phyloP scores from a whole-genome alignment of 495 filamentous ascomycete genomes.

The Hypoxylon crocopeplum region DNA sequence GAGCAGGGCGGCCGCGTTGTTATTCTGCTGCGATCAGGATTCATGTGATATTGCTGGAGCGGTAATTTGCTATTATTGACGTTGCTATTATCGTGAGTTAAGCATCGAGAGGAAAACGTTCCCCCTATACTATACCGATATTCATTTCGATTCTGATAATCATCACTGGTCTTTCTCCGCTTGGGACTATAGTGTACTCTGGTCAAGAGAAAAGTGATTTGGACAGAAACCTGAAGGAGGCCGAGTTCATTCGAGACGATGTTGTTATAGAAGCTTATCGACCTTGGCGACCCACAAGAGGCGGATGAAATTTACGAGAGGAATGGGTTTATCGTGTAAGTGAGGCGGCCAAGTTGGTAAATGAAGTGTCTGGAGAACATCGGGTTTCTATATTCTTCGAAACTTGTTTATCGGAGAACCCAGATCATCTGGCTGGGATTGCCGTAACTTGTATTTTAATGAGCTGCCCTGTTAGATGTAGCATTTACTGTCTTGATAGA shows the following conservation, averaged over 20 bases:
- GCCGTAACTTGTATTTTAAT: conserved; percentile 7
- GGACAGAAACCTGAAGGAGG: background rate
- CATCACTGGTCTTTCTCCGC: conserved; percentile 6
- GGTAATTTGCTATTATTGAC: conserved; percentile 24
- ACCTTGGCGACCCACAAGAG: background rate
- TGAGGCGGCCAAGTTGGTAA: background rate
- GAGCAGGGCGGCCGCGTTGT: conserved; percentile 31
- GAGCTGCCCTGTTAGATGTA: conserved; percentile 4
- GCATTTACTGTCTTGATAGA: conserved; percentile 15
- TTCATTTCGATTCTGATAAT: conserved; percentile 22
- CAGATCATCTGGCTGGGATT: too few species aligned
- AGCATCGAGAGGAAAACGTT: conserved; percentile 5
- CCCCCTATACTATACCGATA: conserved; percentile 34
- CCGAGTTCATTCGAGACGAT: conserved; percentile 1
- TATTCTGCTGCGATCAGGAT: conserved; percentile 26
- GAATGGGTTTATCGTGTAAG: background rate
- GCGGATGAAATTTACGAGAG: background rate
- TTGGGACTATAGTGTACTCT: background rate
- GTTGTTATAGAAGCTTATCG: background rate
- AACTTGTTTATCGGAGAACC: too few species aligned
- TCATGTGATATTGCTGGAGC: conserved; percentile 36
- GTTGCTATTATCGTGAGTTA: conserved; percentile 17
- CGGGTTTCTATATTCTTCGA: too few species aligned
- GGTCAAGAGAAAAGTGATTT: conserved; percentile 18
- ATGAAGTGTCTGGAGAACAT: too few species aligned